Conservation (phyloP, 2,329 filamentous ascomycete genomes). For the Fusarium chaquense region DNA sequence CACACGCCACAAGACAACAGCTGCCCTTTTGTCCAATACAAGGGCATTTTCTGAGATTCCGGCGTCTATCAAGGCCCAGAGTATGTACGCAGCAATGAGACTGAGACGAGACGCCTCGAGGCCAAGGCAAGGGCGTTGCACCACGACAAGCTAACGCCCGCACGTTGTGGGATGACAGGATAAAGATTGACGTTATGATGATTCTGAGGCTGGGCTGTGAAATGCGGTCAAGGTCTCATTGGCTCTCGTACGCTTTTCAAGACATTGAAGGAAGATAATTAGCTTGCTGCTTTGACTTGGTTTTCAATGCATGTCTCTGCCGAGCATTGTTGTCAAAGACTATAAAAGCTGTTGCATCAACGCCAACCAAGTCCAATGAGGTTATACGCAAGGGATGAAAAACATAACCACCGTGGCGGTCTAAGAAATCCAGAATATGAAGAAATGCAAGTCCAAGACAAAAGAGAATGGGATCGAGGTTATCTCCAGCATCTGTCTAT, state of each 20-base stretch:
- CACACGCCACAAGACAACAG: constrained; percentile 41
- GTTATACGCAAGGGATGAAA: constrained; percentile 36
- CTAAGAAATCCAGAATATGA: constrained; percentile 8
- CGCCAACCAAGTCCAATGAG: constrained; percentile 17
- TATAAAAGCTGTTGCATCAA: constrained; percentile 10
- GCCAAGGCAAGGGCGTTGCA: constrained; percentile 32
- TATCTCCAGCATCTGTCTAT: constrained; percentile 2
- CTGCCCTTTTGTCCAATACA: constrained; percentile 22
- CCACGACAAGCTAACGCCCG: constrained; percentile 34
- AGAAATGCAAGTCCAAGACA: constrained; percentile 25
- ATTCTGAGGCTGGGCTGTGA: constrained; percentile 4
- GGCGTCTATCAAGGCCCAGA: constrained; percentile 25
- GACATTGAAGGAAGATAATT: constrained; percentile 19
- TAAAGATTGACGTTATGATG: constrained; percentile 10
- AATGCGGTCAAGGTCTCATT: constrained; percentile 12
- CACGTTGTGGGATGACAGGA: constrained; percentile 42
- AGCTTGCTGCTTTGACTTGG: background rate
- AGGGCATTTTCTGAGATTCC: constrained; percentile 20
- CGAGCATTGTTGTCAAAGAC: constrained; percentile 1
- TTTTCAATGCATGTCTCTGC: constrained; percentile 22
- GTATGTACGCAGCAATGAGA: constrained; percentile 9
- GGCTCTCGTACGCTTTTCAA: constrained; percentile 19
- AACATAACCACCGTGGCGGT: constrained; percentile 17
- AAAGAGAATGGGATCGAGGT: background rate
- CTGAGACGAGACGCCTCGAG: background rate